phyloP scores from a whole-genome alignment of 2,329 filamentous ascomycete genomes.

The Trichophyton benhamiae region DNA sequence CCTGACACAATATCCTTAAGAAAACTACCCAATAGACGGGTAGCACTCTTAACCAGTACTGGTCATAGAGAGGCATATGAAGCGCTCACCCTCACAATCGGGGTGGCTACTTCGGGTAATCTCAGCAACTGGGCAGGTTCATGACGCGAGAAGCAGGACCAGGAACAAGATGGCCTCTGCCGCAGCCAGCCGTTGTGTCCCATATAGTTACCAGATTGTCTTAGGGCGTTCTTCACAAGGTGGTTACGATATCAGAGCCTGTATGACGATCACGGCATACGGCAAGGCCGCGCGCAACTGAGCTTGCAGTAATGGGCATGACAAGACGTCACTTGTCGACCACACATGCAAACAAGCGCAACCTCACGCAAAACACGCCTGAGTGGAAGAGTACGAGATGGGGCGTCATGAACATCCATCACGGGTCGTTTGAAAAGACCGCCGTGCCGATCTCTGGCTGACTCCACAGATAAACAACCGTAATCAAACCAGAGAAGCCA shows the following conservation, averaged over 20 bases:
- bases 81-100: background rate
- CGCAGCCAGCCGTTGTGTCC: background rate
- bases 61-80: too few species aligned
- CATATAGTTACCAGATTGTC: background rate
- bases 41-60: too few species aligned
- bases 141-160: background rate
- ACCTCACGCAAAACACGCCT: background rate
- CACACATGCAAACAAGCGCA: background rate
- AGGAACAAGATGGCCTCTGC: background rate
- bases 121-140: background rate
- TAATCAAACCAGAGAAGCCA: background rate
- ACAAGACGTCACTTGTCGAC: background rate
- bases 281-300: background rate
- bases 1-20: background rate
- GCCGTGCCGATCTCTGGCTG: background rate
- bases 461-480: slow-evolving; percentile 1
- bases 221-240: background rate
- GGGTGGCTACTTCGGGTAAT: background rate
- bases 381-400: background rate
- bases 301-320: background rate
- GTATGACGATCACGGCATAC: slow-evolving; percentile 2
- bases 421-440: background rate
- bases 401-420: background rate
- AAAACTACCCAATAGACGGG: background rate
- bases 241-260: background rate